Base-by-base conservation (phyloP, 192 early-diverging fungal species). In the Coemansia sp. region DNA sequence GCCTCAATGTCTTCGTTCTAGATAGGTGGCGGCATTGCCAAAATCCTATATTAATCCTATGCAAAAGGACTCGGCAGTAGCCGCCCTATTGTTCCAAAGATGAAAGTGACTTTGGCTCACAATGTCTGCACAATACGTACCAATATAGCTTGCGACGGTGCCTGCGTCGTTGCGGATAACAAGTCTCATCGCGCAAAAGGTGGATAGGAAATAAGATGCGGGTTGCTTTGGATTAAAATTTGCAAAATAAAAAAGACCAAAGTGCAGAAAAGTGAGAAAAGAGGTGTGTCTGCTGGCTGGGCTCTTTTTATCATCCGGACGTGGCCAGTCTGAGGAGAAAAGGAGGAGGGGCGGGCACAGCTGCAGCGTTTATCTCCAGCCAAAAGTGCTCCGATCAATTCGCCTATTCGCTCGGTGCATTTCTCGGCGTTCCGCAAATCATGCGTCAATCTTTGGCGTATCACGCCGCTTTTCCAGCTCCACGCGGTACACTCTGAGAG, bases 141-240 rank as follows among this genome's bases (percentile, higher is more conserved):
- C 90, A 69, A 82, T 85, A 67, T 91, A 88, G 60, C 87, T 84
- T 25, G 87, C 87, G 61, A 90, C 90, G 45, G 85, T 84, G 65
- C 87, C 85, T 64, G 85, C 87, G 59, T 89, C 84, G 75, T 87
- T 76, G 60, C 90, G 87, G 66, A 92, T 87, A 67, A 89, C 86
- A 21, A 92, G 85, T 79, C 90, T 84, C 90, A 92, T 92, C 55
- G 43, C 4, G 43, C 41, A 57, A 32, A 32, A 32, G 6, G 32
- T 32, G 32, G 32, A 32, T 32, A 5, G 32, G 32, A 32, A 32
- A 32, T 32, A 32, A 32, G 32, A 32, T 7, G 32, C 32, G 32
- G 6, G 32, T 7, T 32, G 32, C 32, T 32, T 32, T 32, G 15
- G 39, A 19, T 12, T 45, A 17, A 52, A 22, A 19, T 32, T 52